phyloP scores from a whole-genome alignment of 2,329 filamentous ascomycete species.

The Xylaria sp. region DNA sequence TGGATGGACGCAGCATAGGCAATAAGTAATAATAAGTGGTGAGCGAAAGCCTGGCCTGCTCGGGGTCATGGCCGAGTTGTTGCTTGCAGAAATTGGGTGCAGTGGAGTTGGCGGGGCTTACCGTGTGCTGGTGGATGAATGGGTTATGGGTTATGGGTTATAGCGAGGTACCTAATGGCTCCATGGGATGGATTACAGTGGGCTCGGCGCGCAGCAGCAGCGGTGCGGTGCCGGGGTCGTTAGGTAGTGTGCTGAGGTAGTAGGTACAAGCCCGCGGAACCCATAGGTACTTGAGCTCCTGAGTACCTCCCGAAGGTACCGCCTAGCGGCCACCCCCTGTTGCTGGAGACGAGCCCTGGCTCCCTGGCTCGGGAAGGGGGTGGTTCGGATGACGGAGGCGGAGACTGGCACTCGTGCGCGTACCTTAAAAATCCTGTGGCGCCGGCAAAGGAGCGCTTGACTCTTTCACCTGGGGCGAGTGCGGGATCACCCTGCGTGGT shows the following conservation, averaged over 20 bases:
- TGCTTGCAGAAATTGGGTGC: slow-evolving; percentile 27
- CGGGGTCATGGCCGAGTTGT: slow-evolving; percentile 16
- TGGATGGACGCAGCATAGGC: slow-evolving; percentile 29
- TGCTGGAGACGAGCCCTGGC: slow-evolving; percentile 19
- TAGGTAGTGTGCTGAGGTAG: slow-evolving; percentile 17
- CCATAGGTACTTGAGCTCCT: slow-evolving; percentile 35
- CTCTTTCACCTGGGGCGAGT: slow-evolving; percentile 42
- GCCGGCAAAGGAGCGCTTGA: slow-evolving; percentile 42
- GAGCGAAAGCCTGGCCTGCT: slow-evolving; percentile 21
- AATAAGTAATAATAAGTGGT: slow-evolving; percentile 37
- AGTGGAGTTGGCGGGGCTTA: slow-evolving; percentile 32
- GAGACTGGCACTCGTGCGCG: slow-evolving; percentile 21
- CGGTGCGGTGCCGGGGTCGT: slow-evolving; percentile 30
- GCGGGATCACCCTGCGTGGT: slow-evolving; percentile 46
- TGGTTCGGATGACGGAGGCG: slow-evolving; percentile 29
- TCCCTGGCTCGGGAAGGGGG: slow-evolving; percentile 29
- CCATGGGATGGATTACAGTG: slow-evolving; percentile 32
- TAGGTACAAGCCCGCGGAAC: slow-evolving; percentile 27
- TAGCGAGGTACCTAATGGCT: slow-evolving; percentile 24
- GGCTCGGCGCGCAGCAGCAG: slow-evolving; percentile 25
- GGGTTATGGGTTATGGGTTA: slow-evolving; percentile 15
- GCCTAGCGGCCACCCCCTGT: slow-evolving; percentile 20
- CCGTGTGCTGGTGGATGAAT: slow-evolving; percentile 28
- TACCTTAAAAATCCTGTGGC: slow-evolving; percentile 35
- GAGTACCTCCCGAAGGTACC: slow-evolving; percentile 30